phyloP scores from a whole-genome alignment of 2,329 filamentous ascomycete genomes.

The Monilinia aucupariae region DNA sequence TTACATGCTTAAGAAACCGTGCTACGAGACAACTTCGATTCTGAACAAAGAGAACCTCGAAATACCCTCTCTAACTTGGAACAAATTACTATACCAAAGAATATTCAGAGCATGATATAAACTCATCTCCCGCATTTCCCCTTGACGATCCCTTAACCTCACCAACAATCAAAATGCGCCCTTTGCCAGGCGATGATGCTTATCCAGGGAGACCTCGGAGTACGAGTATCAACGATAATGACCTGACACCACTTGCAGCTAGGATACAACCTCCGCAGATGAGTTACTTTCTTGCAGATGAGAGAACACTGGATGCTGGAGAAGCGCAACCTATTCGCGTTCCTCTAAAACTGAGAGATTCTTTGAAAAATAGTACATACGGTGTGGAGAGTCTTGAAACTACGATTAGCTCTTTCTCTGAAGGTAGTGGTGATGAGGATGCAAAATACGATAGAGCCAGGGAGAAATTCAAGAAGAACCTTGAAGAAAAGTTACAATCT shows the following conservation, averaged over 20 bases:
- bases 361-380: slow-evolving; percentile 35
- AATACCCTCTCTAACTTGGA: slow-evolving; percentile 1
- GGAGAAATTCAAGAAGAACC: slow-evolving; percentile 31
- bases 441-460: slow-evolving; percentile 26
- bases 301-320: slow-evolving; percentile 43
- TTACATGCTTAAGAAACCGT: neutral
- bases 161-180: slow-evolving; percentile 39
- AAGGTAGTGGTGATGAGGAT: slow-evolving; percentile 31
- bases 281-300: slow-evolving; percentile 49
- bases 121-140: neutral
- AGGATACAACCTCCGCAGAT: slow-evolving; percentile 40
- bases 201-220: slow-evolving; percentile 38
- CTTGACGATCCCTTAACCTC: slow-evolving; percentile 1
- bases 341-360: slow-evolving; percentile 35
- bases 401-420: slow-evolving; percentile 32
- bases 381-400: slow-evolving; percentile 35
- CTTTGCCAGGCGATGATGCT: slow-evolving; percentile 43
- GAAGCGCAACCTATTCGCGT: slow-evolving; percentile 33
- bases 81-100: neutral
- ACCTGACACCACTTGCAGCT: slow-evolving; percentile 36
- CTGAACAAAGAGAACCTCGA: neutral
- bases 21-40: slow-evolving; percentile 2
- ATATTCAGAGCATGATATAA: slow-evolving; percentile 21
- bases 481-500: slow-evolving; percentile 22
- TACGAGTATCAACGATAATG: slow-evolving; percentile 37